A percentile compares a stretch with the other conserved stretches of the same genome.
Evolutionary conservation across 2,329 filamentous ascomycete species (phyloP).

Genomic region (Amauroascus verrucosus): DNA sequence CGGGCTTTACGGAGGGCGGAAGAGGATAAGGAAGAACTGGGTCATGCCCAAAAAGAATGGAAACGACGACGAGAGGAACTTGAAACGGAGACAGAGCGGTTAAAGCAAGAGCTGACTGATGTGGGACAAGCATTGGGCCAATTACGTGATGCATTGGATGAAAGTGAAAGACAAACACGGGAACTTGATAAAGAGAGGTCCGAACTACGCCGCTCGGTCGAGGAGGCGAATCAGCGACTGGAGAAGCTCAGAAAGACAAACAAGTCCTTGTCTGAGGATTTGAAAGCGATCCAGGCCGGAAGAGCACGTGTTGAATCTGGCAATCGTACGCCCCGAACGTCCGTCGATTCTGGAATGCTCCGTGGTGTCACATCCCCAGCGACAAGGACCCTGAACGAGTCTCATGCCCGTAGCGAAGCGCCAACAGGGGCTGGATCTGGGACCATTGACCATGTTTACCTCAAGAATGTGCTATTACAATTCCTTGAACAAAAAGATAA

Average conservation of each 20-base stretch:
- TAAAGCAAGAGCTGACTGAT: constrained; percentile 63
- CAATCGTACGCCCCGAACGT: constrained; percentile 47
- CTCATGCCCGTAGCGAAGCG: constrained; percentile 30
- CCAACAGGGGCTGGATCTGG: constrained; percentile 24
- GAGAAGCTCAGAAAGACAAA: constrained; percentile 67
- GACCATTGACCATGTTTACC: constrained; percentile 50
- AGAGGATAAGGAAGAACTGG: constrained; percentile 69
- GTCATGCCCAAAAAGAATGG: constrained; percentile 63
- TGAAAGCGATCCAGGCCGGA: constrained; percentile 32
- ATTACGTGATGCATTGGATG: constrained; percentile 70
- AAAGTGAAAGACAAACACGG: constrained; percentile 71
- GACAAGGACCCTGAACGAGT: constrained; percentile 20
- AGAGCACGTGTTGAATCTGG: constrained; percentile 33
- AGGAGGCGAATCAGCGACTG: constrained; percentile 65
- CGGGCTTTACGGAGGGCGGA: constrained; percentile 59
- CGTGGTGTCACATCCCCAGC: constrained; percentile 22
- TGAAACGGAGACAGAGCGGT: constrained; percentile 58
- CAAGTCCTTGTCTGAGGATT: constrained; percentile 51
- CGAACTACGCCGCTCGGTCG: constrained; percentile 63
- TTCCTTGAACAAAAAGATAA: constrained; percentile 58
- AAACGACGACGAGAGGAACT: constrained; percentile 63
- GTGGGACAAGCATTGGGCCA: constrained; percentile 66
- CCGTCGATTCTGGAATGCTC: constrained; percentile 44
- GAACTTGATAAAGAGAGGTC: constrained; percentile 74
- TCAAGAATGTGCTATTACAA: constrained; percentile 57